Evolutionary conservation across 768 basidiomycete species (phyloP), one percentile per base, ranked within the genome.

Genomic region (Tulasnella sp.): DNA sequence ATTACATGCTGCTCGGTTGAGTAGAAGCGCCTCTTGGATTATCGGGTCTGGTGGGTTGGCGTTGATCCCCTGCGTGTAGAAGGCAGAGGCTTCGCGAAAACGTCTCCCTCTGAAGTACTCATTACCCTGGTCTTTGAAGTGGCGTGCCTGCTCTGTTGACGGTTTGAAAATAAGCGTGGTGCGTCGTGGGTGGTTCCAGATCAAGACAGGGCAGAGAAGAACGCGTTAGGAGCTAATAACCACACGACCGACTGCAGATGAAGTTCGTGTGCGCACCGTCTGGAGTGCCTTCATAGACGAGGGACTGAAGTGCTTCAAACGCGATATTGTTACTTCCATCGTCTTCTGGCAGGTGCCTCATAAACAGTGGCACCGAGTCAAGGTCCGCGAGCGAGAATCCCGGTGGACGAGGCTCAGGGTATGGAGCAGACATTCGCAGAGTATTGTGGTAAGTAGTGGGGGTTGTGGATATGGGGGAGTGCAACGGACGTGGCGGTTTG

Each of bases 91-190:
- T 83, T 99, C 96, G 48, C 93, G 89, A 83, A 89, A 93, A 61
- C 93, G 89, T 82, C 93, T 94, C 39, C 91, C 92, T 80, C 90
- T 91, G 85, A 93, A 97, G 82, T 97, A 94, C 77, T 96, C 95
- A 83, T 98, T 99, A 5, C 96, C 98, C 83, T 97, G 94, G 75
- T 94, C 91, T 84, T 98, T 98, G 85, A 98, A 98, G 82, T 93
- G 96, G 79, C 90, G 88, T 0, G 97, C 95, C 80, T 95, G 87
- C 83, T 99, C 98, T 97, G 32, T 32, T 78, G 74, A 29, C 39
- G 79, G 75, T 40, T 70, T 35, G 37, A 16, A 51, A 44, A 75
- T 55, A 55, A 51, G 40, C 70, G 69, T n/a, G 40, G 74, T 61
- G 73, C 39, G 32, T 57, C 35, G 73, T 26, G 69, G 40, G 73